These are phyloP conservation scores for Maudiozyma saulgeensis DNA, from an alignment of 805 yeast species.

Conservation along the genomic window DNA sequence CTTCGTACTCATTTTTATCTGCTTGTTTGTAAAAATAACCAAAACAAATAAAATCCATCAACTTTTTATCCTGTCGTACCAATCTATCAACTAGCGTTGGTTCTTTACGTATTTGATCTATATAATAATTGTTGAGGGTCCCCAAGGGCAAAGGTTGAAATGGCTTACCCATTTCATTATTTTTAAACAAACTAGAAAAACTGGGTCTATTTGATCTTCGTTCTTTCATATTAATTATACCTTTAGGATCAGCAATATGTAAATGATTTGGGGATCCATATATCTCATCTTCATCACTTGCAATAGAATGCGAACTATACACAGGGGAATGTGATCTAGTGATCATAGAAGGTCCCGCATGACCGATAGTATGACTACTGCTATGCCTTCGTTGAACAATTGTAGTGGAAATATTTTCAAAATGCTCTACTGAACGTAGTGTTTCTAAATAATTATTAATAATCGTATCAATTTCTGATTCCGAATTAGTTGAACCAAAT, in stretches of 20 bases:
- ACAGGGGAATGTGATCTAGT: background rate
- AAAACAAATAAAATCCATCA: slow-evolving; percentile 42
- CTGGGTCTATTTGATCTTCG: slow-evolving; percentile 2
- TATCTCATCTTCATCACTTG: background rate
- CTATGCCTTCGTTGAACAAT: background rate
- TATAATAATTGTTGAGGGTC: slow-evolving; percentile 17
- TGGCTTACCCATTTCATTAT: background rate
- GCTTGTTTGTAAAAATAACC: slow-evolving; percentile 30
- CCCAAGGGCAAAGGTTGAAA: no score
- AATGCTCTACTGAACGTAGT: slow-evolving; percentile 2
- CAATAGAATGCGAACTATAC: background rate
- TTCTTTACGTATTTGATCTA: slow-evolving; percentile 31
- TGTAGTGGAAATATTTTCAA: no score
- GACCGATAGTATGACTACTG: background rate
- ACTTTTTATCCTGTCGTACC: slow-evolving; percentile 30
- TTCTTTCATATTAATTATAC: background rate
- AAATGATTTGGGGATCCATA: background rate
- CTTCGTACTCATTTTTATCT: background rate
- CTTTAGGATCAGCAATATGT: background rate
- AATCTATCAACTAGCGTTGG: slow-evolving; percentile 31
- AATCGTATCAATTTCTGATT: slow-evolving; percentile 26
- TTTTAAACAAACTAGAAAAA: slow-evolving; percentile 1
- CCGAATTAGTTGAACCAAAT: slow-evolving; percentile 27
- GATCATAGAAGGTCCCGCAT: no score
- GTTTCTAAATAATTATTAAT: slow-evolving; percentile 28